Percentiles rank a stretch among this genome's conserved stretches.
phyloP scores from a whole-genome alignment of 345 rosid species.

The Tarenaya hassleriana region DNA sequence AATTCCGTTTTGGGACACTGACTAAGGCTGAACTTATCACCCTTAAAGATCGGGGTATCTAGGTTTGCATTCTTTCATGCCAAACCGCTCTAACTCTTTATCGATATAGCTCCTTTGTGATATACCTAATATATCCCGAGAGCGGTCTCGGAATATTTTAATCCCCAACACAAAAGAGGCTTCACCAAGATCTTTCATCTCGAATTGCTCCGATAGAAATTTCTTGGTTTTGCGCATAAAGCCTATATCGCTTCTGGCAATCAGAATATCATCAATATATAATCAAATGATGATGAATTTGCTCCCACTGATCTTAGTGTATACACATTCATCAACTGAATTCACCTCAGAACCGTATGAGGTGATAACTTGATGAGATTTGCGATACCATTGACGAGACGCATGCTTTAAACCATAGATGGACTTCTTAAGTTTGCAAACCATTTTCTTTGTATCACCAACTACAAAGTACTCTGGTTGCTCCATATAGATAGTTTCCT shows the following conservation, averaged over 20 bases:
- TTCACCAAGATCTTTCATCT: neutral
- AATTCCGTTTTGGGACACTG: neutral
- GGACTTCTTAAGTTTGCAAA: constrained; percentile 11
- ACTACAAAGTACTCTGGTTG: constrained; percentile 12
- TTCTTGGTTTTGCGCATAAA: neutral
- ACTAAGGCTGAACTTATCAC: neutral
- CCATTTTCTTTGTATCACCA: constrained; percentile 1
- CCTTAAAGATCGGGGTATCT: neutral
- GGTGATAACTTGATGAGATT: constrained; percentile 6
- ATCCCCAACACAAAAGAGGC: neutral
- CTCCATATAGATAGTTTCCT: neutral
- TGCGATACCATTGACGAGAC: constrained; percentile 2
- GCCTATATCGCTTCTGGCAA: neutral
- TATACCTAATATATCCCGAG: neutral
- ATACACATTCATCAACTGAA: neutral
- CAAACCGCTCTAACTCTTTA: neutral
- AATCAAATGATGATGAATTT: no score
- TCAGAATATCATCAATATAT: constrained; percentile 1
- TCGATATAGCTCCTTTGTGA: constrained; percentile 12
- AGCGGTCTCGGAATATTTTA: neutral
- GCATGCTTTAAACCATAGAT: constrained; percentile 14
- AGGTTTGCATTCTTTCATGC: constrained; percentile 5
- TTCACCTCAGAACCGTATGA: neutral
- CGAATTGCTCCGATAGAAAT: neutral
- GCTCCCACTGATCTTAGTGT: constrained; percentile 1